Conservation (phyloP, 1,284 basidiomycete genomes). For the Ceratobasidium sp. region DNA sequence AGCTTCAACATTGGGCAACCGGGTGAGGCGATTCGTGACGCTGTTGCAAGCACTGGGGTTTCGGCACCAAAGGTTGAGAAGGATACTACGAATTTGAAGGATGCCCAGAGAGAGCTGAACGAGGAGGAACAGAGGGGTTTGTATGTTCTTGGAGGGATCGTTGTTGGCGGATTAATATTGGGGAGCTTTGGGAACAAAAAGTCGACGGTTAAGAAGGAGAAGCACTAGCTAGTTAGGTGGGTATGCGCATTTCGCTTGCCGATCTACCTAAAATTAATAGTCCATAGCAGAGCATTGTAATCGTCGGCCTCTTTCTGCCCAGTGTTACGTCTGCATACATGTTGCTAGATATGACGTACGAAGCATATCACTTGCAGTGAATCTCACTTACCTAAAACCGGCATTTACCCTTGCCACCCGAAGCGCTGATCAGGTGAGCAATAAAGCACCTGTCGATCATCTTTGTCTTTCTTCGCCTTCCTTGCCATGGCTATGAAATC, state of each 20-base stretch:
- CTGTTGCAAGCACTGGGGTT: background rate
- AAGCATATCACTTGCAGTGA: background rate
- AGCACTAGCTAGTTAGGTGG: background rate
- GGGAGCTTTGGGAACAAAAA: constrained; percentile 34
- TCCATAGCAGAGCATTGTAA: background rate
- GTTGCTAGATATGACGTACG: background rate
- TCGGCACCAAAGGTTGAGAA: background rate
- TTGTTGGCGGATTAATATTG: constrained; percentile 60
- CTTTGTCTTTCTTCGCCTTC: background rate
- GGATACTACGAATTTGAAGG: constrained; percentile 43
- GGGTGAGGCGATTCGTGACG: background rate
- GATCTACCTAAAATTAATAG: background rate
- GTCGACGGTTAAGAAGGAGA: constrained; percentile 15
- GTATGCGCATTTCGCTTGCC: background rate
- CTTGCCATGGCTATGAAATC: constrained; percentile 13
- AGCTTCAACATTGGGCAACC: constrained; percentile 11
- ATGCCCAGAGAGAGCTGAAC: constrained; percentile 56
- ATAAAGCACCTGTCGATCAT: background rate
- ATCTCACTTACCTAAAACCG: background rate
- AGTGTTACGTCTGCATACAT: background rate
- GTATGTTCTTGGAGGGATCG: constrained; percentile 61
- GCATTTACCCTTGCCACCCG: constrained; percentile 27
- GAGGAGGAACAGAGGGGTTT: constrained; percentile 61
- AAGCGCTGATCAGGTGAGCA: constrained; percentile 12
- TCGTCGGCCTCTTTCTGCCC: background rate